These are phyloP conservation scores for Aspergillus bridgeri DNA, from an alignment of 495 filamentous ascomycete genomes.

Conservation along the genomic window DNA sequence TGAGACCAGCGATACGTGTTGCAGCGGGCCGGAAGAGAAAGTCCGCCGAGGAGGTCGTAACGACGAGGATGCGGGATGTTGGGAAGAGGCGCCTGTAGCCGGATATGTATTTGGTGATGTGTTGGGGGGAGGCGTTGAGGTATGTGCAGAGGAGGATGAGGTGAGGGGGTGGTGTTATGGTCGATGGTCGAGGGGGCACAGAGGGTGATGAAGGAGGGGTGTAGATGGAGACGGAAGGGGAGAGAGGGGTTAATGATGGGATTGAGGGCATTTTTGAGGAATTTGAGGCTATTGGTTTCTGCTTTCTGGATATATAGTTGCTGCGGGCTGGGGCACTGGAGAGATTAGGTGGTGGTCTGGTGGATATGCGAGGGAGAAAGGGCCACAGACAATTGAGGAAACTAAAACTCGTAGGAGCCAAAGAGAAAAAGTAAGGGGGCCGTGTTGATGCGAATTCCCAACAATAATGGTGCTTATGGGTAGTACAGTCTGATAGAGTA, in stretches of 20 bases:
- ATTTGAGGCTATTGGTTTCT: no score
- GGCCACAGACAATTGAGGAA: no score
- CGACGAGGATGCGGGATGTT: not conserved
- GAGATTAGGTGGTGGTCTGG: no score
- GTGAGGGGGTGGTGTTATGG: not conserved
- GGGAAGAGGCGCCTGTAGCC: not conserved
- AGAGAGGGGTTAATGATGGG: not conserved
- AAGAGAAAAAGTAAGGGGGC: no score
- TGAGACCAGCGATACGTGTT: not conserved
- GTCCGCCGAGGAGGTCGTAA: not conserved
- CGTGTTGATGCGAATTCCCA: no score
- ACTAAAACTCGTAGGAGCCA: no score
- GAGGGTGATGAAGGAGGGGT: not conserved
- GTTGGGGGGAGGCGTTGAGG: not conserved
- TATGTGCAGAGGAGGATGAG: not conserved
- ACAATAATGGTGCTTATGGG: no score
- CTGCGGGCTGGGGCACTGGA: no score
- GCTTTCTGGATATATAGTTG: no score
- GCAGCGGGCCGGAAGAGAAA: not conserved
- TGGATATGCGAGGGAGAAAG: no score
- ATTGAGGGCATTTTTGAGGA: not conserved
- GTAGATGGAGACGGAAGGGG: not conserved
- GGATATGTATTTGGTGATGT: not conserved
- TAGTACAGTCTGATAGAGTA: no score
- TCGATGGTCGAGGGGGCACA: not conserved